A percentile compares a stretch with the other conserved stretches of the same genome.
Evolutionary conservation across 2,329 filamentous ascomycete genomes (phyloP).

Genomic region (Botryotinia globosa): DNA sequence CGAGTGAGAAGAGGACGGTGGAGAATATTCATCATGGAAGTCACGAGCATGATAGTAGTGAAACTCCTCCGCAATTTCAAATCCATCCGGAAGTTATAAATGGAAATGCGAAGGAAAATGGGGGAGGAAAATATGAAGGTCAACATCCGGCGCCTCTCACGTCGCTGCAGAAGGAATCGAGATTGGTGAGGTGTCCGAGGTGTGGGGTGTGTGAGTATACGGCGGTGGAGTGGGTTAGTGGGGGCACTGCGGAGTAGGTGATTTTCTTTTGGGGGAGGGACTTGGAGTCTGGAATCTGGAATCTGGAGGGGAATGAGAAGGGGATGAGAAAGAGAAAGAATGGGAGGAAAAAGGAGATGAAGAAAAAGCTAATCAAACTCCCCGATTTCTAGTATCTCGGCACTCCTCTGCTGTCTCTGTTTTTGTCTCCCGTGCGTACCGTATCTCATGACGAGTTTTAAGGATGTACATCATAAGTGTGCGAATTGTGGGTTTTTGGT

Average conservation of each 20-base stretch:
- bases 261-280: not conserved
- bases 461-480: slow-evolving; percentile 8
- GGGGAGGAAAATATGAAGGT: not conserved
- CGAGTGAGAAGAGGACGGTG: not conserved
- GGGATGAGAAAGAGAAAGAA: too few relatives aligned
- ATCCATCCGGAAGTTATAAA: not conserved
- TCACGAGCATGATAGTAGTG: not conserved
- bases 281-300: not conserved
- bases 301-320: not conserved
- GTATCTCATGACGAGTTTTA: not conserved
- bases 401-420: not conserved
- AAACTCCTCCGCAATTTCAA: not conserved
- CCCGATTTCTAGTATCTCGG: not conserved
- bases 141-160: not conserved
- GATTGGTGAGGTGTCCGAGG: not conserved
- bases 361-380: not conserved
- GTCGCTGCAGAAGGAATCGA: not conserved
- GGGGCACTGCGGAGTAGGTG: not conserved
- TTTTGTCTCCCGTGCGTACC: not conserved
- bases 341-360: not conserved
- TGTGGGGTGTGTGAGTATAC: not conserved
- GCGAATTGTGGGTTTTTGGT: not conserved
- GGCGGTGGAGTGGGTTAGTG: slow-evolving; percentile 1
- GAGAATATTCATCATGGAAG: not conserved
- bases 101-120: not conserved